Evolutionary conservation across 2,329 filamentous ascomycete species (phyloP).

Genomic region (Paracorniculantispora psalliotae): DNA sequence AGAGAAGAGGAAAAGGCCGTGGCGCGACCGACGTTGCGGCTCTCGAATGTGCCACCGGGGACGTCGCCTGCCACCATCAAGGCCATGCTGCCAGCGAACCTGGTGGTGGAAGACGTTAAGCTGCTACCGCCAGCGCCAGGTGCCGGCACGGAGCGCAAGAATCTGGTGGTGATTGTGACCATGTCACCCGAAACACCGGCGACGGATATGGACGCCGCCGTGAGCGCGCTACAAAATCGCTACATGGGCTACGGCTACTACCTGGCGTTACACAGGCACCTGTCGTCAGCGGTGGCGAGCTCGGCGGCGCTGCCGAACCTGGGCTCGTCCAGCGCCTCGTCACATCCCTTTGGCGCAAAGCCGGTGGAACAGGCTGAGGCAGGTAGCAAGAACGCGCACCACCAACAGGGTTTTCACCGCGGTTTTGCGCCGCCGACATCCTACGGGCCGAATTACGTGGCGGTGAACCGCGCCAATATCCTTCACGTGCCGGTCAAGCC

Average conservation of each 20-base stretch:
- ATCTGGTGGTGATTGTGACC: constrained; percentile 73
- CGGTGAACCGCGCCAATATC: constrained; percentile 42
- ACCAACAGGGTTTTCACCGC: constrained; percentile 44
- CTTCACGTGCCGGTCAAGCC: constrained; percentile 68
- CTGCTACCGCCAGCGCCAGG: constrained; percentile 52
- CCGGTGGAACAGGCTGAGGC: constrained; percentile 42
- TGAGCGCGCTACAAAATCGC: constrained; percentile 72
- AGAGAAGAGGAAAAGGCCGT: constrained; percentile 54
- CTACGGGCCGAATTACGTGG: constrained; percentile 45
- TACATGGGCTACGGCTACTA: constrained; percentile 85
- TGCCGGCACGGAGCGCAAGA: constrained; percentile 59
- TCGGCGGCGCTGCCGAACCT: constrained; percentile 32
- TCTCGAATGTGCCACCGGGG: constrained; percentile 56
- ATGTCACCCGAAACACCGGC: constrained; percentile 75
- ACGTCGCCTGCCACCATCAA: constrained; percentile 57
- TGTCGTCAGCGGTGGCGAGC: constrained; percentile 66
- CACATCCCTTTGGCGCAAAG: constrained; percentile 75
- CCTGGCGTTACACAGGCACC: constrained; percentile 72
- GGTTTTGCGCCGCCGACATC: constrained; percentile 74
- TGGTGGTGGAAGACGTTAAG: constrained; percentile 69
- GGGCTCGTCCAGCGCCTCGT: constrained; percentile 33
- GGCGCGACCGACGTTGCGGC: constrained; percentile 57
- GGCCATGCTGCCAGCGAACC: constrained; percentile 50
- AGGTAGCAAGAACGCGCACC: constrained; percentile 30
- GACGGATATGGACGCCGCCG: constrained; percentile 75